Percentiles rank a stretch among this genome's conserved stretches.
Evolutionary conservation across 768 basidiomycete species (phyloP).

Genomic region (Mycena olivaceomarginata): DNA sequence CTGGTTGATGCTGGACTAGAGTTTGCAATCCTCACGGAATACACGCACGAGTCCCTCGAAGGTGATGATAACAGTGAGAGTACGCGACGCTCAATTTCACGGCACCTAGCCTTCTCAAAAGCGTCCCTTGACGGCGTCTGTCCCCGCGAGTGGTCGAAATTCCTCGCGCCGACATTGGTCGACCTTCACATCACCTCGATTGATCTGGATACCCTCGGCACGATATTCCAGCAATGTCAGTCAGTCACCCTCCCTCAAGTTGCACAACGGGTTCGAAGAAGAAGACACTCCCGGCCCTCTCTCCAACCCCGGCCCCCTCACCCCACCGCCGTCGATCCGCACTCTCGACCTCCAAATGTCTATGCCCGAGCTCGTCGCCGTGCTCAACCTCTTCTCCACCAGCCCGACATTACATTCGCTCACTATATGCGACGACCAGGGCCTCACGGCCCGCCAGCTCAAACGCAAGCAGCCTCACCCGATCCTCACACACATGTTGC

Average conservation of each 20-base stretch:
- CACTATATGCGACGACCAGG: constrained; percentile 28
- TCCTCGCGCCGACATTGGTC: constrained; percentile 16
- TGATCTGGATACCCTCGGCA: constrained; percentile 2
- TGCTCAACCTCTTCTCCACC: constrained; percentile 19
- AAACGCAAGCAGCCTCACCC: constrained; percentile 9
- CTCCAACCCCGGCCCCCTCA: not conserved
- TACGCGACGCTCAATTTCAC: constrained; percentile 21
- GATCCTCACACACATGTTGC: constrained; percentile 24
- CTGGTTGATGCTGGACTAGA: constrained; percentile 19
- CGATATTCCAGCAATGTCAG: constrained; percentile 20
- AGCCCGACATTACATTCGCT: constrained; percentile 9
- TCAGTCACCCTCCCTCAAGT: constrained; percentile 11
- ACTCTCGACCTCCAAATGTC: constrained; percentile 15
- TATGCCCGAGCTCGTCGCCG: constrained; percentile 20
- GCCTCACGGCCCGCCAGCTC: not conserved
- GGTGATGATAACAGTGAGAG: constrained; percentile 10
- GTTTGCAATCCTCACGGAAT: constrained; percentile 24
- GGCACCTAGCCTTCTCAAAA: constrained; percentile 7
- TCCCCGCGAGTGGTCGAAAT: constrained; percentile 19
- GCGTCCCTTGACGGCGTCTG: constrained; percentile 17
- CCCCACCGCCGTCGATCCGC: constrained; percentile 9
- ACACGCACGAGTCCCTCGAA: constrained; percentile 8
- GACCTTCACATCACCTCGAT: constrained; percentile 15
- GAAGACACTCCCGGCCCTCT: not conserved
- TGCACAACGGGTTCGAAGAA: constrained; percentile 12